phyloP scores from a whole-genome alignment of 1,284 basidiomycete species.

The Fomitiporia mediterranea region DNA sequence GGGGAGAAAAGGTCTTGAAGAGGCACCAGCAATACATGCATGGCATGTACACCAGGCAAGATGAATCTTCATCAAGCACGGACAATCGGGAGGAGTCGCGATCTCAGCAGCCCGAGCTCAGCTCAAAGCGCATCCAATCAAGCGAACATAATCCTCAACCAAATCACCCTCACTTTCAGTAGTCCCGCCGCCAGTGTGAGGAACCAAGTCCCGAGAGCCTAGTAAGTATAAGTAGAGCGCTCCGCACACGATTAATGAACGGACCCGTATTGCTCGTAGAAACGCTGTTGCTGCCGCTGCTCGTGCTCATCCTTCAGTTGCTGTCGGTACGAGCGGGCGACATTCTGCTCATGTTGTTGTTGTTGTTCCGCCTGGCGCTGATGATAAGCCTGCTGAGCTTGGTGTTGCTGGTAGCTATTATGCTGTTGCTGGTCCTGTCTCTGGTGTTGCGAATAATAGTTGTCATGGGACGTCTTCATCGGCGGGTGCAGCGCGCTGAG shows the following conservation, averaged over 20 bases:
- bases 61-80: no score
- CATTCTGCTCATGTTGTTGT: not conserved
- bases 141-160: not conserved
- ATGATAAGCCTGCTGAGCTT: constrained; percentile 21
- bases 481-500: constrained; percentile 36
- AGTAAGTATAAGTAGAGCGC: constrained; percentile 10
- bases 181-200: not conserved
- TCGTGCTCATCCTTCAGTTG: not conserved
- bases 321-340: not conserved
- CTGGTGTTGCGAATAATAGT: constrained; percentile 18
- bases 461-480: constrained; percentile 32
- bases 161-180: not conserved
- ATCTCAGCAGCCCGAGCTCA: not conserved
- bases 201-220: constrained; percentile 4
- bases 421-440: constrained; percentile 29
- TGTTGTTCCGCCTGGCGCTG: constrained; percentile 29
- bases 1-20: no score
- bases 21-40: no score
- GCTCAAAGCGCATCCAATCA: constrained; percentile 1
- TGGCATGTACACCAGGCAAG: no score
- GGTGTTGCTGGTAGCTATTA: constrained; percentile 24
- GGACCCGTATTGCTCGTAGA: constrained; percentile 19
- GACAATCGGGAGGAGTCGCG: not conserved
- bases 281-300: constrained; percentile 19
- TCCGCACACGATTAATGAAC: constrained; percentile 13